A percentile compares a stretch with the other conserved stretches of the same genome.
These are phyloP conservation scores for Tripterygium wilfordii DNA, from an alignment of 177 flowering plant genomes.

Conservation along the genomic window DNA sequence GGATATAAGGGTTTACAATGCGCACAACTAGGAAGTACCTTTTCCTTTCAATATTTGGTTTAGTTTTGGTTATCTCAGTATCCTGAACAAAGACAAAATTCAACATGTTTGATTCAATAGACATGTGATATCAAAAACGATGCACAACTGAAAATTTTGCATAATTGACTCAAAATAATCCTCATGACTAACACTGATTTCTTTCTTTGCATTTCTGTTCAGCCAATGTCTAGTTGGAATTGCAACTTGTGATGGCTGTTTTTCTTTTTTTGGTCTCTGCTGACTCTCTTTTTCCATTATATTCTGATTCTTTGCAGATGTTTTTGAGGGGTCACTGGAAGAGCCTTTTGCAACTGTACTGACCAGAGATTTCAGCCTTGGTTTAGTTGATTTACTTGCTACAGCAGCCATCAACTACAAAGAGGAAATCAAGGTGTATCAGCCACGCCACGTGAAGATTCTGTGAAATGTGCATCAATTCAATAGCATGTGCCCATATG, in stretches of 20 bases:
- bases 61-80: constrained; percentile 22
- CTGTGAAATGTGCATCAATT: too few relatives aligned
- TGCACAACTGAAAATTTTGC: too few relatives aligned
- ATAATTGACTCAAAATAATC: too few relatives aligned
- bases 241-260: constrained; percentile 17
- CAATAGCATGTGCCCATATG: too few relatives aligned
- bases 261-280: constrained; percentile 26
- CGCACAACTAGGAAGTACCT: constrained; percentile 30
- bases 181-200: constrained; percentile 22
- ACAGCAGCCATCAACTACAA: constrained; percentile 13
- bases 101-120: too few relatives aligned
- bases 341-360: constrained; percentile 11
- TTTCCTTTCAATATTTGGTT: constrained; percentile 22
- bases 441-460: too few relatives aligned
- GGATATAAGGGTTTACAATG: too few relatives aligned
- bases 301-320: constrained; percentile 17
- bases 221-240: constrained; percentile 7
- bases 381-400: constrained; percentile 18
- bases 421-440: too few relatives aligned
- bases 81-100: constrained; percentile 34
- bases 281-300: constrained; percentile 22
- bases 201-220: constrained; percentile 22
- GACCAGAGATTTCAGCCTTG: constrained; percentile 22
- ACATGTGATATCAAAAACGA: too few relatives aligned
- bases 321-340: constrained; percentile 22